phyloP scores from a whole-genome alignment of 116 monocot genomes.

The Zostera marina region DNA sequence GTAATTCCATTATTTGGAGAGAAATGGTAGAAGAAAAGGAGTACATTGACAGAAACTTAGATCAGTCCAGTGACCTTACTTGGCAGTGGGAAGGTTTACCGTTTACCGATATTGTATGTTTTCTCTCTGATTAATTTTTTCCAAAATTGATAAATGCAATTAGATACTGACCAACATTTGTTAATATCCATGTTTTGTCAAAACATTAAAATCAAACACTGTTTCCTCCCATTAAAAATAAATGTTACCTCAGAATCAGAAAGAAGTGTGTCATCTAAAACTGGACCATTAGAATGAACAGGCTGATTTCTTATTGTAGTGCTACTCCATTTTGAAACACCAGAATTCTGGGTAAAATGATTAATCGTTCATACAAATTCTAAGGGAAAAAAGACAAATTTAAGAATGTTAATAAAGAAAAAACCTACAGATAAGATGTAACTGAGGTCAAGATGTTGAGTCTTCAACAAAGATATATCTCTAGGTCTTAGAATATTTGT shows the following conservation, averaged over 20 bases:
- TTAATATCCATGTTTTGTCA: background rate
- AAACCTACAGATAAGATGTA: conserved; percentile 68
- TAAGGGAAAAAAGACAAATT: background rate
- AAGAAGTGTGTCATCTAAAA: conserved; percentile 85
- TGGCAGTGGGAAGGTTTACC: too few relatives aligned
- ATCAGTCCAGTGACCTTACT: too few relatives aligned
- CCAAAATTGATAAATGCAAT: too few relatives aligned
- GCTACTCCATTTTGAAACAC: conserved; percentile 76
- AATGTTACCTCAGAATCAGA: conserved; percentile 66
- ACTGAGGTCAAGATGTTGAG: conserved; percentile 76
- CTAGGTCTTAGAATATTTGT: conserved; percentile 69
- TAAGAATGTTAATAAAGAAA: background rate
- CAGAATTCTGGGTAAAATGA: conserved; percentile 40
- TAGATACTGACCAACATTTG: too few relatives aligned
- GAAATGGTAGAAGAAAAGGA: too few relatives aligned
- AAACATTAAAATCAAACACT: background rate
- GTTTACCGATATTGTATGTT: too few relatives aligned
- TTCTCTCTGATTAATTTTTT: too few relatives aligned
- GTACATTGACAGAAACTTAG: too few relatives aligned
- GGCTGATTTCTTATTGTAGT: conserved; percentile 75
- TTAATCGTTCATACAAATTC: background rate
- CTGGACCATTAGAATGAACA: conserved; percentile 84
- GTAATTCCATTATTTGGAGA: too few relatives aligned
- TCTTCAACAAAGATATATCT: conserved; percentile 69
- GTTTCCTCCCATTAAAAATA: background rate